Evolutionary conservation across 2,329 filamentous ascomycete species (phyloP), one percentile per base, ranked within the genome.

Genomic region (Cercospora sp.): DNA sequence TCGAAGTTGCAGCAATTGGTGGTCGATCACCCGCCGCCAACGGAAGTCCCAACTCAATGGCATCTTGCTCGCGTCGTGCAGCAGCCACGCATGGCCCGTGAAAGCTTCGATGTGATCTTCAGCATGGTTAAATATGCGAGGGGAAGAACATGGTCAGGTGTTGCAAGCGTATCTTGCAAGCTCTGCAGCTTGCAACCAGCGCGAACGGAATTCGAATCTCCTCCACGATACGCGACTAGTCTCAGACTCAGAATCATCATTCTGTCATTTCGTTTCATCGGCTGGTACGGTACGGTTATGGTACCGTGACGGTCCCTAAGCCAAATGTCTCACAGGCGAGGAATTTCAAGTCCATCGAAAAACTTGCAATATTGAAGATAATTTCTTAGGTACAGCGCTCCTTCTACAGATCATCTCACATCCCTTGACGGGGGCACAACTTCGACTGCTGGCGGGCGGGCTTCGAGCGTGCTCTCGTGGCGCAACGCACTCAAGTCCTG

Each of bases 1-100:
- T 34, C 55, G 26, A 32, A 16, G 26, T 21, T 12, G 8, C 16
- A 58, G 24, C 53, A 58, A 58, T 58, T 58, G 53, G 53, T 58
- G 53, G 53, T 58, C 53, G 53, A 58, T 58, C 53, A 30, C 53
- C 53, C 53, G 53, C 53, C 30, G 53, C 53, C 30, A 58, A 58
- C 53, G 53, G 53, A 26, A 58, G 53, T 58, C 53, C 8, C 53
- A 34, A 58, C 53, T 58, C 53, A 58, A 32, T 32, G 26, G n/a
- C 53, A 58, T 58, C 26, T 58, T 32, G 53, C 53, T 58, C 53
- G 53, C 53, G 26, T n/a, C 24, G 53, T 58, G 53, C 53, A 32
- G 53, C 53, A 21, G 53, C 53, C 53, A 58, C 28, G 30, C 51
- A 57, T 57, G 24, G 28, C 28, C 28, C 51, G 24, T 30, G 51